Evolutionary conservation across 1,139 yeast species (phyloP), one percentile per base, ranked within the genome.

Genomic region (Yamadazyma sp.): DNA sequence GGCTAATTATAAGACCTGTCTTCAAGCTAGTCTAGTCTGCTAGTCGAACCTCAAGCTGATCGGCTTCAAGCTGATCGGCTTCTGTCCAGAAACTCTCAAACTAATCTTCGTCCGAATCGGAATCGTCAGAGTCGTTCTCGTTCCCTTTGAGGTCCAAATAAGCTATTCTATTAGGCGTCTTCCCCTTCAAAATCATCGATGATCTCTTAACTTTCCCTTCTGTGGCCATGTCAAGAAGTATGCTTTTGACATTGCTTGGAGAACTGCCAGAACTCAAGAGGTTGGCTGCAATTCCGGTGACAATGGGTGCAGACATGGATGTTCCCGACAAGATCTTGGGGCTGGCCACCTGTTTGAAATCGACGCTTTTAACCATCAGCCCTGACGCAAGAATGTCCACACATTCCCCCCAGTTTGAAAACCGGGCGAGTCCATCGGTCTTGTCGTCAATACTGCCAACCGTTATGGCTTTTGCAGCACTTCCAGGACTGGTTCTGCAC

Each of bases 401-500:
- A 59, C 96, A 88, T 20, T 72, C 70, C 0, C 96, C 97, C 92
- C 94, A 88, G 52, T 89, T 88, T 10, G 94, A 78, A 50, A 88
- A 89, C 2, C 74, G 59, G 0, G 96, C 92, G 28, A 88, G 67
- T 1, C 70, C 54, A 48, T 87, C 95, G 17, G 71, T 71, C 27
- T 71, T 57, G 52, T 85, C 95, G 56, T 87, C 94, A 35, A 87
- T 78, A 2, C 96, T 95, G 0, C 96, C 96, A 4, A 88, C 94
- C 0, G 95, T 83, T 4, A 87, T 78, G 0, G 89, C 92, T 29
- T 67, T 66, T 1, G 65, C 63, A 0, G 94, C 80, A 29, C 89
- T 80, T 0, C 94, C 92, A 0, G 96, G 96, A 35, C 94, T 84
- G 10, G 83, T 76, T 44, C 72, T 58, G 54, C 96, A 88, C 0